phyloP scores from a whole-genome alignment of 805 yeast species.

The Debaryomyces castellii region DNA sequence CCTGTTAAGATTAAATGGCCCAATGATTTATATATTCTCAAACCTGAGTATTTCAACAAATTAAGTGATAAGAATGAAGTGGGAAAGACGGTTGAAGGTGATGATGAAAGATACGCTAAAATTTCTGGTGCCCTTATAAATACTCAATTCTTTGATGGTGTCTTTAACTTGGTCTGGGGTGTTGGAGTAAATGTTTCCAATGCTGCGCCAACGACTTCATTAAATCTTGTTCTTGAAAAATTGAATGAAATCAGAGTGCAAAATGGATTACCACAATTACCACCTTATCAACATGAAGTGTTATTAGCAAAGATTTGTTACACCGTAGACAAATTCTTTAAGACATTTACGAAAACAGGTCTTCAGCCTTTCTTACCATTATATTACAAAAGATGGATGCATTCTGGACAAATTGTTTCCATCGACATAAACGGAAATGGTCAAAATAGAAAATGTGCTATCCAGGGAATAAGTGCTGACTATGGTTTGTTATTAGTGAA shows the following conservation, averaged over 20 bases:
- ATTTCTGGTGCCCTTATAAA: conserved; percentile 84
- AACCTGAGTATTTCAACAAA: conserved; percentile 53
- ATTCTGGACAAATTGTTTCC: conserved; percentile 58
- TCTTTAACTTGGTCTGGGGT: conserved; percentile 74
- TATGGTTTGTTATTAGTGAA: conserved; percentile 81
- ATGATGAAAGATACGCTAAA: conserved; percentile 69
- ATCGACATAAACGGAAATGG: conserved; percentile 62
- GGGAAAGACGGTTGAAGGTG: conserved; percentile 42
- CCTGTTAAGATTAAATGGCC: conserved; percentile 96
- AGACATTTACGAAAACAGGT: conserved; percentile 61
- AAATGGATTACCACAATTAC: conserved; percentile 43
- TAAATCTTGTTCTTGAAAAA: conserved; percentile 65
- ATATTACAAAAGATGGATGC: conserved; percentile 88
- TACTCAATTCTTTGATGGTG: conserved; percentile 61
- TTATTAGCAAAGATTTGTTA: conserved; percentile 69
- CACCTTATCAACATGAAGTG: conserved; percentile 46
- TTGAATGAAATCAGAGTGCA: conserved; percentile 53
- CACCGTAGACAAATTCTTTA: conserved; percentile 61
- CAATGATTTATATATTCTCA: conserved; percentile 79
- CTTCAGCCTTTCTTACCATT: conserved; percentile 62
- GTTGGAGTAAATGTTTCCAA: conserved; percentile 83
- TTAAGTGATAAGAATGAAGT: conserved; percentile 33
- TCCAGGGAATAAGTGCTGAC: conserved; percentile 80
- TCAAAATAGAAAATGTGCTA: conserved; percentile 47
- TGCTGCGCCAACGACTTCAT: conserved; percentile 88